A percentile compares a stretch with the other conserved stretches of the same genome.
Conservation (phyloP, 2,329 filamentous ascomycete species). For the Pyrenophora teres region DNA sequence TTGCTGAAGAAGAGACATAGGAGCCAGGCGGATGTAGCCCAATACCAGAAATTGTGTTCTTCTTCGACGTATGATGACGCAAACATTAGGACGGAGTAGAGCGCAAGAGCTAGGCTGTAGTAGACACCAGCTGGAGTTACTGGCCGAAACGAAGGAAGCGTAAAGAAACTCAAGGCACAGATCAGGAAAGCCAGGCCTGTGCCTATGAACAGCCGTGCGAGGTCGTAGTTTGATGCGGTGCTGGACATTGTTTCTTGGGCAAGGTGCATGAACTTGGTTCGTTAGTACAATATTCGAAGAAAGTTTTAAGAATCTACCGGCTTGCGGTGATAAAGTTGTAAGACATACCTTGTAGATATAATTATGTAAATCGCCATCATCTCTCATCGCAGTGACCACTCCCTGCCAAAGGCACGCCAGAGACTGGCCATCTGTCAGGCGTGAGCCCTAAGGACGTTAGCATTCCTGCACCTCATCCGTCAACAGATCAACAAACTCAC, state of each 20-base stretch:
- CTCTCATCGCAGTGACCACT: slow-evolving; percentile 21
- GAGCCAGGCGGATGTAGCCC: slow-evolving; percentile 74
- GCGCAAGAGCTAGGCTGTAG: slow-evolving; percentile 41
- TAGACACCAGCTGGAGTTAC: slow-evolving; percentile 57
- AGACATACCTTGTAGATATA: slow-evolving; percentile 53
- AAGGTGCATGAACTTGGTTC: slow-evolving; percentile 63
- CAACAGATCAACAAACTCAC: background rate
- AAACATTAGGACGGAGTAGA: slow-evolving; percentile 91
- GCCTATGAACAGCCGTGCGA: slow-evolving; percentile 62
- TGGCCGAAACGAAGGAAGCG: slow-evolving; percentile 47
- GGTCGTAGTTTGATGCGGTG: slow-evolving; percentile 90
- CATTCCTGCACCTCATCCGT: no score
- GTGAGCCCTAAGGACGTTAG: no score
- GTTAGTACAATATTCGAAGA: slow-evolving; percentile 11
- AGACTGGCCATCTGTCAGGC: slow-evolving; percentile 32
- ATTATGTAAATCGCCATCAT: slow-evolving; percentile 15
- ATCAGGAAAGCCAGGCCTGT: slow-evolving; percentile 52
- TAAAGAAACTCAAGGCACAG: slow-evolving; percentile 44
- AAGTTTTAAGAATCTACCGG: background rate
- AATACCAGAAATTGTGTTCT: slow-evolving; percentile 99
- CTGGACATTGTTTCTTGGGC: slow-evolving; percentile 83
- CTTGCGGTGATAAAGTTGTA: background rate
- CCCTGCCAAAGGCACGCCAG: slow-evolving; percentile 73
- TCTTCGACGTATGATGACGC: slow-evolving; percentile 97
- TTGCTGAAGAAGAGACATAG: slow-evolving; percentile 53